Evolutionary conservation across 352 stramenopile genomes (phyloP), one percentile per base, ranked within the genome.

Genomic region (Pythium rhizo-oryzae): DNA sequence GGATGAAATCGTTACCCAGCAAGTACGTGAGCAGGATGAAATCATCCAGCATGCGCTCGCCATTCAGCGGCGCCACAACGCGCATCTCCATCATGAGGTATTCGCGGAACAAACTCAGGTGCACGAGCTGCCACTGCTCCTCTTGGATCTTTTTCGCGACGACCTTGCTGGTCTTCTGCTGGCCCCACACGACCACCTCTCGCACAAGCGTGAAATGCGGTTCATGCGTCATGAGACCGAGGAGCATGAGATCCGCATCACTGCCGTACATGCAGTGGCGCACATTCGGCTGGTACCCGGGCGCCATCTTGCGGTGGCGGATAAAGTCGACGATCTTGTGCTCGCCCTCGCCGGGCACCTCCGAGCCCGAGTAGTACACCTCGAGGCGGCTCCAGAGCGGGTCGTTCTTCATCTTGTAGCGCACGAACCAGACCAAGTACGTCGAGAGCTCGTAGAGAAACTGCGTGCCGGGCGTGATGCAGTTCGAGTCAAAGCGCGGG

Each of bases 1-100:
- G 98, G 61, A 99, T 95, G 64, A 99, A 99, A 72, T 99, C 98
- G 82, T 99, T 99, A 43, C 98, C 98, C 4, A 99, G 90, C 46
- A 99, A 82, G 76, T 99, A 99, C n/a, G 97, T 99, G 59, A 99
- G 87, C 70, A 99, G 92, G 11, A 99, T 98, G 76, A 99, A 99
- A 75, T 99, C 98, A 79, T 99, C 98, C 66, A 99, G 95, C 62
- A 99, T 93, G 19, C 97, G 85, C 76, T 99, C 98, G 23, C 82
- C 83, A 62, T 90, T 76, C 2, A 91, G 52, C 4, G 79, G 80
- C 18, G 72, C 46, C 44, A 79, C 65, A 0, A 91, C 85, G 15
- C 71, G 79, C 81, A 99, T 98, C 78, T 99, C 98, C 58, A 99
- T 84, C 77, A 98, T 89, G 11, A 99, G 69, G 76, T 99, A 99